A percentile compares a stretch with the other conserved stretches of the same genome.
phyloP scores from a whole-genome alignment of 2,329 filamentous ascomycete species.

The Diaporthe nobilis region DNA sequence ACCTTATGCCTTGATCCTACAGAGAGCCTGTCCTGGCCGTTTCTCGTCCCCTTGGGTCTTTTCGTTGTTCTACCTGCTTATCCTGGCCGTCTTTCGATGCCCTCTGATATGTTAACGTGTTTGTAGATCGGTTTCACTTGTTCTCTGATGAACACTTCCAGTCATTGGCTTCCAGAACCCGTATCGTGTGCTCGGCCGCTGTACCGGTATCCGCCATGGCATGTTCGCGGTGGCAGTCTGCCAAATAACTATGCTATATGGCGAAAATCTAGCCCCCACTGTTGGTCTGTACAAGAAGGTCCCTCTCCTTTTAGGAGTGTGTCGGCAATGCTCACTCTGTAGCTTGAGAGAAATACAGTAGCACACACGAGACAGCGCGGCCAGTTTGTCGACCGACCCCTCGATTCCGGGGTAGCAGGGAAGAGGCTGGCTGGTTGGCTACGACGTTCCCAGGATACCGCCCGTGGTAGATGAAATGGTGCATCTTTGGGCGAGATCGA shows the following conservation, averaged over 20 bases:
- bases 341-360: neutral
- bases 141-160: too few species aligned
- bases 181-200: neutral
- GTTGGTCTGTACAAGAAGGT: too few species aligned
- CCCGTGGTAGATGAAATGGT: too few species aligned
- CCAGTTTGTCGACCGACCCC: conserved; percentile 11
- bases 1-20: neutral
- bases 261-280: neutral
- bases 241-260: neutral
- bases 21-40: too few species aligned
- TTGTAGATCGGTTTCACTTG: too few species aligned
- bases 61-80: neutral
- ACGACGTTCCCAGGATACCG: neutral
- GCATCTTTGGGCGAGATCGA: neutral
- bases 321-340: neutral
- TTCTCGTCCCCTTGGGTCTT: neutral
- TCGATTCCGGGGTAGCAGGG: conserved; percentile 32
- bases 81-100: neutral
- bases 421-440: conserved; percentile 14
- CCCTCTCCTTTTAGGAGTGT: neutral
- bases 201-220: neutral
- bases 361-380: neutral
- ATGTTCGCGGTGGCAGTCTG: too few species aligned
- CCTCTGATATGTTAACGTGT: neutral
- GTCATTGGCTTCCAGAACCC: neutral